Evolutionary conservation across 2,329 filamentous ascomycete genomes (phyloP).

Genomic region (Xylariaceae sp.): DNA sequence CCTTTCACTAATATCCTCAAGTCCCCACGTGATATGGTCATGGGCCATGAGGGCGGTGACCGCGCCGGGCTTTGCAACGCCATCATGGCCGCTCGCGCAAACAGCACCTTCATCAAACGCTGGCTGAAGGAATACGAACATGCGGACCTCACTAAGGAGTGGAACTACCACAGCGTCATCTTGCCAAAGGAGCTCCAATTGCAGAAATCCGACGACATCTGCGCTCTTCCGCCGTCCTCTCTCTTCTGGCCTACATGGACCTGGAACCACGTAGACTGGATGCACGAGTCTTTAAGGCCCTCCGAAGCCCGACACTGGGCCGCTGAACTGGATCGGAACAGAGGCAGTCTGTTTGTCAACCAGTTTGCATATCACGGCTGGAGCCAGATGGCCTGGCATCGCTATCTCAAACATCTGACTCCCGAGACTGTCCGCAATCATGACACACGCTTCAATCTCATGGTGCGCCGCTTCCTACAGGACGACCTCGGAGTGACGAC

Average conservation of each 20-base stretch:
- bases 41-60: conserved; percentile 36
- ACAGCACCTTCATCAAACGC: conserved; percentile 32
- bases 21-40: conserved; percentile 30
- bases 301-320: conserved; percentile 30
- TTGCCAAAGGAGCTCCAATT: conserved; percentile 31
- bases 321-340: conserved; percentile 28
- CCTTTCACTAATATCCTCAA: conserved; percentile 29
- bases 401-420: conserved; percentile 32
- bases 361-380: conserved; percentile 38
- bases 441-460: conserved; percentile 37
- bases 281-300: conserved; percentile 32
- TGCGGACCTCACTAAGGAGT: conserved; percentile 32
- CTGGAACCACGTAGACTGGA: conserved; percentile 35
- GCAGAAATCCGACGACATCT: conserved; percentile 31
- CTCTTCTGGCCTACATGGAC: conserved; percentile 42
- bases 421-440: conserved; percentile 29
- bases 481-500: conserved; percentile 19
- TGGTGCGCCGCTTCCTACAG: conserved; percentile 31
- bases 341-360: conserved; percentile 33
- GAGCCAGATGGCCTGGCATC: conserved; percentile 36
- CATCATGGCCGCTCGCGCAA: conserved; percentile 34
- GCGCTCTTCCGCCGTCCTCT: conserved; percentile 32
- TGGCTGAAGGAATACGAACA: conserved; percentile 34
- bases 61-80: conserved; percentile 37
- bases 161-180: conserved; percentile 38